phyloP scores from a whole-genome alignment of 306 rosid species.

The Macrotyloma uniflorum region DNA sequence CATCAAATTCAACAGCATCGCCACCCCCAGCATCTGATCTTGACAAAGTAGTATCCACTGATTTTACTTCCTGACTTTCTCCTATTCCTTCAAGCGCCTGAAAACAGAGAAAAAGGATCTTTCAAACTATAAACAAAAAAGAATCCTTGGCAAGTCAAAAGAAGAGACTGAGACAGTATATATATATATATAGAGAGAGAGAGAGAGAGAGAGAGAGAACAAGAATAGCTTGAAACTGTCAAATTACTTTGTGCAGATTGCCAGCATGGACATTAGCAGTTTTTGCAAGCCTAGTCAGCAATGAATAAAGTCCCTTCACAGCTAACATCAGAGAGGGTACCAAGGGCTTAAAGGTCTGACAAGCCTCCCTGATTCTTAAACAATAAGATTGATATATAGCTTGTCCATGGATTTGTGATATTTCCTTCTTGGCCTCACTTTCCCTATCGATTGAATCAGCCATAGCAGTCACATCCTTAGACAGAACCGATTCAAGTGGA shows the following conservation, averaged over 20 bases:
- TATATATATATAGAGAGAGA: neutral
- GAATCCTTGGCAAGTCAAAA: neutral
- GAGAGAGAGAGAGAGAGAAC: neutral
- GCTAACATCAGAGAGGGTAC: slow-evolving; percentile 72
- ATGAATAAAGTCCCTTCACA: slow-evolving; percentile 85
- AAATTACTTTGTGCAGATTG: slow-evolving; percentile 85
- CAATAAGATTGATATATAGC: slow-evolving; percentile 92
- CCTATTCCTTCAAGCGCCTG: slow-evolving; percentile 99
- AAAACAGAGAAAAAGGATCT: slow-evolving; percentile 33
- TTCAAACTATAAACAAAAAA: slow-evolving; percentile 15
- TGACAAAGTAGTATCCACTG: slow-evolving; percentile 63
- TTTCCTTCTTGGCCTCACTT: slow-evolving; percentile 78
- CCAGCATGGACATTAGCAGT: slow-evolving; percentile 97
- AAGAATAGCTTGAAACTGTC: slow-evolving; percentile 37
- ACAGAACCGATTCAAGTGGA: slow-evolving; percentile 88
- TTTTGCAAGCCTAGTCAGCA: slow-evolving; percentile 86
- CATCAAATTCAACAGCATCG: slow-evolving; percentile 65
- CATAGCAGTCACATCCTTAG: slow-evolving; percentile 94
- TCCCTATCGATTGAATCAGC: slow-evolving; percentile 78
- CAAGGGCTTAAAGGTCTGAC: slow-evolving; percentile 75
- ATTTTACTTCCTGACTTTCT: slow-evolving; percentile 87
- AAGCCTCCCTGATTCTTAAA: slow-evolving; percentile 79
- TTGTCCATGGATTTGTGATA: slow-evolving; percentile 91
- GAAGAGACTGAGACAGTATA: too few relatives aligned
- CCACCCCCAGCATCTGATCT: slow-evolving; percentile 66